A percentile compares a stretch with the other conserved stretches of the same genome.
Conservation (phyloP, 2,329 filamentous ascomycete genomes). For the Diaporthe ampelina region DNA sequence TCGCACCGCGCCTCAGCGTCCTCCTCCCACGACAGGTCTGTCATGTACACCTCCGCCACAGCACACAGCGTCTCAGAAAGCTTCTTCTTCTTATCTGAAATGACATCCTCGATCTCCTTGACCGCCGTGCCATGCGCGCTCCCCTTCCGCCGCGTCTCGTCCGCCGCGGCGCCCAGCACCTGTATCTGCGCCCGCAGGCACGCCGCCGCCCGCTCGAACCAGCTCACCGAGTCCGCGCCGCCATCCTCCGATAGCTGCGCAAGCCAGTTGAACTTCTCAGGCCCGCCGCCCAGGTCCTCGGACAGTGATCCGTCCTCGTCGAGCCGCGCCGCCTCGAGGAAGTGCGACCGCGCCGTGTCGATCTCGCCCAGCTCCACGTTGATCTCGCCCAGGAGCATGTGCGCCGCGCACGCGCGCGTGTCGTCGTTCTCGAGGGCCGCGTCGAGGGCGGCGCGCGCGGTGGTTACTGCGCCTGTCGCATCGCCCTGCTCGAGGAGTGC, state of each 20-base stretch:
- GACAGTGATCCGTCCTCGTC: constrained; percentile 81
- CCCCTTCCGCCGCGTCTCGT: constrained; percentile 53
- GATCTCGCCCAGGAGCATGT: constrained; percentile 86
- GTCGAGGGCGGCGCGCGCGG: constrained; percentile 59
- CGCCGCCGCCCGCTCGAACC: constrained; percentile 79
- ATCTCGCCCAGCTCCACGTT: constrained; percentile 86
- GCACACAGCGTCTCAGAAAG: constrained; percentile 93
- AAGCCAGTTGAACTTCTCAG: constrained; percentile 95
- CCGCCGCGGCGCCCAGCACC: constrained; percentile 63
- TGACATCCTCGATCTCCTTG: constrained; percentile 73
- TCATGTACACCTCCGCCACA: constrained; percentile 98
- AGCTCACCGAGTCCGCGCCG: constrained; percentile 74
- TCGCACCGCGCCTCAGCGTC: constrained; percentile 94
- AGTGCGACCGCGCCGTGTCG: constrained; percentile 79
- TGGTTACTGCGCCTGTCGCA: constrained; percentile 46
- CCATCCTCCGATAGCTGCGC: constrained; percentile 87
- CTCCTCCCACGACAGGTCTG: constrained; percentile 91
- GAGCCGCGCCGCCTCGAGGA: constrained; percentile 79
- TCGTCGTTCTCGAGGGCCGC: constrained; percentile 61
- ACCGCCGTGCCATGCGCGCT: constrained; percentile 50
- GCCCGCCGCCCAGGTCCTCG: constrained; percentile 82
- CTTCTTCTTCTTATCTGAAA: constrained; percentile 81
- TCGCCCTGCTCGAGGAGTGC: constrained; percentile 53
- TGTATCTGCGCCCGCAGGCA: constrained; percentile 81
- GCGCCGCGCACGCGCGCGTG: constrained; percentile 66